Base-by-base conservation (phyloP, 2,329 filamentous ascomycete genomes). In the Rutstroemia sp. region DNA sequence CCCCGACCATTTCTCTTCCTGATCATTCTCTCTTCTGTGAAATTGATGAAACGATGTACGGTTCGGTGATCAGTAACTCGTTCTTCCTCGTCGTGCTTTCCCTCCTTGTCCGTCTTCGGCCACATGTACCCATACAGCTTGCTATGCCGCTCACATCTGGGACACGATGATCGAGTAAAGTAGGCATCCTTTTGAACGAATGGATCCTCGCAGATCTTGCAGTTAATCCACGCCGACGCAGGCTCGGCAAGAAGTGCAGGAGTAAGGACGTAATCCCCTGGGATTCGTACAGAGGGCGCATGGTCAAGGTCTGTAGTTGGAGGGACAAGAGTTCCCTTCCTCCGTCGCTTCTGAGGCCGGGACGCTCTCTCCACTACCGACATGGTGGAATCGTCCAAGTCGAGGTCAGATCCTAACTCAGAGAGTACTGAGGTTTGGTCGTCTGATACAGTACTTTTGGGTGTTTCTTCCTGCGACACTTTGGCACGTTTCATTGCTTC, bases 121-220 rank as follows among this genome's bases (percentile, higher is more conserved):
- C 94, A 99, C 57, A 87, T 78, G 68, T 88, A 96, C 0, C 95
- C 95, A 69, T 97, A 99, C 0, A 99, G 75, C 74, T 95, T 97
- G 16, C 89, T 95, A 68, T 99, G 94, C 0, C 94, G 83, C 73
- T 99, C 94, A 71, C 94, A 99, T 6, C 94, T 83, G 4, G 90
- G 92, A 69, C 94, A 99, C 16, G 89, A 87, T 49, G 87, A 84
- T 52, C 87, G 83, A 1, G 92, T 96, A 62, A 86, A 86, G 70
- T 95, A 96, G 0, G 89, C 90, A 61, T 97, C 88, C 42, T 83
- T 79, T 70, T 97, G 92, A 5, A 97, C 87, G 68, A 97, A 99
- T 58, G 86, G 83, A 1, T 80, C 79, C 50, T 82, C 81, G 73
- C 94, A 99, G 25, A 88, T 90, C 51, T 84, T 88, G 73, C 94